These are phyloP conservation scores for Hordeum pubiflorum DNA, from an alignment of 202 grass and related monocot genomes.

Conservation along the genomic window DNA sequence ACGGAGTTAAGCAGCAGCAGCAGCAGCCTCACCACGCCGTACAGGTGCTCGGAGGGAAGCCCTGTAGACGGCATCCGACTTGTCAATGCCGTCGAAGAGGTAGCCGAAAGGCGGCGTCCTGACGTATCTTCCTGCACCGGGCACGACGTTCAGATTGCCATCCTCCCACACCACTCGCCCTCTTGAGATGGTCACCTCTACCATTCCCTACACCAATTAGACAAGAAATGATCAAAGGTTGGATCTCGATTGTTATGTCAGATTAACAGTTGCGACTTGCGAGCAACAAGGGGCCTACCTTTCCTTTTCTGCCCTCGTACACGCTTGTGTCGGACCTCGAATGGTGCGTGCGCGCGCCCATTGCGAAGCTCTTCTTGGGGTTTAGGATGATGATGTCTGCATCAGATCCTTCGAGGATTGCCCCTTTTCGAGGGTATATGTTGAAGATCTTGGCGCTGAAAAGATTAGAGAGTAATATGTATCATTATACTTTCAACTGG, in stretches of 20 bases:
- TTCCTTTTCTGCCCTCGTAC: conserved; percentile 69
- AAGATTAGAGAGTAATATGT: not conserved
- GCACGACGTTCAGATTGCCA: conserved; percentile 43
- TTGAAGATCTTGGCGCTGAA: conserved; percentile 93
- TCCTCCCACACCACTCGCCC: conserved; percentile 83
- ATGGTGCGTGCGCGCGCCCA: conserved; percentile 61
- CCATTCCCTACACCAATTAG: conserved; percentile 60
- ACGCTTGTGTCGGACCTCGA: conserved; percentile 86
- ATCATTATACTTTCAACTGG: not conserved
- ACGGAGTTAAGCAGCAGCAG: conserved; percentile 23
- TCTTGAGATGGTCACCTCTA: conserved; percentile 81
- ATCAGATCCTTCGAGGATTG: conserved; percentile 81
- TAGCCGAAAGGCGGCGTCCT: conserved; percentile 70
- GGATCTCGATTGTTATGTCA: not conserved
- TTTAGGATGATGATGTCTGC: conserved; percentile 87
- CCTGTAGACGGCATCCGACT: conserved; percentile 54
- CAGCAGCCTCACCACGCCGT: conserved; percentile 31
- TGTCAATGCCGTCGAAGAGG: conserved; percentile 80
- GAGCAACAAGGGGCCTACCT: conserved; percentile 37
- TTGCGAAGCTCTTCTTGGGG: conserved; percentile 55
- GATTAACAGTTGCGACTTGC: not conserved
- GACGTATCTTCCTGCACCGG: conserved; percentile 71
- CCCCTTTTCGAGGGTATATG: conserved; percentile 84
- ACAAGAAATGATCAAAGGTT: conserved; percentile 2
- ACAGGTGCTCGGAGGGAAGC: conserved; percentile 77